phyloP scores from a whole-genome alignment of 2,329 filamentous ascomycete species.

The Pyricularia sp. region DNA sequence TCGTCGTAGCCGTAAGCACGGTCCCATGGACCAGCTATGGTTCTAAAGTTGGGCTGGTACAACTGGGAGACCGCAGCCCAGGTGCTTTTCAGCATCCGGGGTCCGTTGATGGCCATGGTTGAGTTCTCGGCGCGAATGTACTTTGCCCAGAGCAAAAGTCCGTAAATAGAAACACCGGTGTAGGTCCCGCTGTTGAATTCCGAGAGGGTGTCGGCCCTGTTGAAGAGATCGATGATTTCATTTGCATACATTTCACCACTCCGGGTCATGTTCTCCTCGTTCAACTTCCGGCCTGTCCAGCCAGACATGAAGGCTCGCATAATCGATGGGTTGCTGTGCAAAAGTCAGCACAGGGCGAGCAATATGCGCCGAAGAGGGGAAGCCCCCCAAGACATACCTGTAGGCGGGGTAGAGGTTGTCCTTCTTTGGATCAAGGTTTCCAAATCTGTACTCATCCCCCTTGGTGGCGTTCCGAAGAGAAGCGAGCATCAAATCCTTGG shows the following conservation, averaged over 20 bases:
- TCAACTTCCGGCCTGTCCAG: slow-evolving; percentile 45
- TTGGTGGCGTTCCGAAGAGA: slow-evolving; percentile 45
- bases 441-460: slow-evolving; percentile 53
- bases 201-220: slow-evolving; percentile 44
- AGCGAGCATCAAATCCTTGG: slow-evolving; percentile 35
- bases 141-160: slow-evolving; percentile 45
- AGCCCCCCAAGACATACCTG: slow-evolving; percentile 1
- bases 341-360: background rate
- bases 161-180: slow-evolving; percentile 50
- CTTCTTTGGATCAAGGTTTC: slow-evolving; percentile 36
- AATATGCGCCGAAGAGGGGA: background rate
- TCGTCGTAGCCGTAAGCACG: slow-evolving; percentile 55
- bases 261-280: slow-evolving; percentile 48
- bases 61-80: slow-evolving; percentile 43
- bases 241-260: slow-evolving; percentile 46
- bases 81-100: slow-evolving; percentile 39
- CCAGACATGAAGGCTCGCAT: slow-evolving; percentile 54
- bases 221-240: slow-evolving; percentile 47
- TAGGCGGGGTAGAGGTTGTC: slow-evolving; percentile 52
- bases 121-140: slow-evolving; percentile 42
- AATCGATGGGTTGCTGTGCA: slow-evolving; percentile 23
- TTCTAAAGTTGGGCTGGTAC: slow-evolving; percentile 49
- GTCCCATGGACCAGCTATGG: slow-evolving; percentile 57
- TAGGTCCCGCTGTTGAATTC: slow-evolving; percentile 58
- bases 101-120: slow-evolving; percentile 40